Base-by-base conservation (phyloP, 1,284 basidiomycete genomes). In the Paramarasmius palmivorus region DNA sequence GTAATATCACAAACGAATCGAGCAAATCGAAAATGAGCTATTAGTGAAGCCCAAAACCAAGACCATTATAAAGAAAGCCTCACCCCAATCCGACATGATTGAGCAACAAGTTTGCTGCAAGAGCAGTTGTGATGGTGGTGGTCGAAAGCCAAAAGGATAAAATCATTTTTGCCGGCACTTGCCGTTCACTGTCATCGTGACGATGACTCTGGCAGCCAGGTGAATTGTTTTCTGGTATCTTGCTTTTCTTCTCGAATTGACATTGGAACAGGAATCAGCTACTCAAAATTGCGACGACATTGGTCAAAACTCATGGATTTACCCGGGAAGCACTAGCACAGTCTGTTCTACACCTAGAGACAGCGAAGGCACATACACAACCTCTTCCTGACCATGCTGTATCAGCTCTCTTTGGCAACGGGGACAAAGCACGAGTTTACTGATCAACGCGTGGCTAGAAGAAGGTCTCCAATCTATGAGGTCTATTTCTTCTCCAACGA, bases 381-480 rank as follows among this genome's bases (percentile, higher is more conserved):
- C 86, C 88, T 4, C 78, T 92, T 10, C 78, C 84, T 0, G 87
- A 92, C 51, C 70, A 74, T 0, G 83, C 87, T 0, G 78, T 92
- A n/a, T 81, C 84, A 3, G 75, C 86, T 4, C 73, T 92, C 2
- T 92, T 92, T 68, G 90, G 90, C 3, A 57, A 64, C n/a, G 89
- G 86, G 19, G 79, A 88, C 49, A 69, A 78, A 36, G 87, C 90
- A 0, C 72, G 83, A 14, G 74, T 78, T 49, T 78, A 3, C 73
- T 92, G n/a, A 75, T 91, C 38, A 66, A 74, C 6, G 86, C 83
- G 1, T 92, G 90, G 90, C 62, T 92, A 35, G 77, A 82, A 12
- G 80, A 85, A 56, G 87, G 86, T 1, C 64, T 82, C n/a, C 59
- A 61, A 15, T 68, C 75, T 23, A 89, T 91, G 82, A 17, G 50